phyloP scores from a whole-genome alignment of 257 asterid species.

The Penstemon newberryi region DNA sequence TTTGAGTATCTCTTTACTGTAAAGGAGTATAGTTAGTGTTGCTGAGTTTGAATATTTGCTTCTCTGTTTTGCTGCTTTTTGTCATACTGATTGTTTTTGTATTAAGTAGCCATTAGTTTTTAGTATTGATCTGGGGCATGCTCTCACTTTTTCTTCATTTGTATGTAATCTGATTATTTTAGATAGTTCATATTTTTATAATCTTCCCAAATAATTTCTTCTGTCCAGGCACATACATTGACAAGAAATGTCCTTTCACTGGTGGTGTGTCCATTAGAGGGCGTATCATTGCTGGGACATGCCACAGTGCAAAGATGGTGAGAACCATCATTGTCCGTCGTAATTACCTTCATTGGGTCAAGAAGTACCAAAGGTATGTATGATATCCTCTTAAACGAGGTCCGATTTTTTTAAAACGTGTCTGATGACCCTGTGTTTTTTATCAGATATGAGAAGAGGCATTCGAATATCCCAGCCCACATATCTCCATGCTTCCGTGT shows the following conservation, averaged over 20 bases:
- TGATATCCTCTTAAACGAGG: neutral
- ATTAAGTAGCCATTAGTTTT: no score
- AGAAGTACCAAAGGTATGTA: conserved; percentile 44
- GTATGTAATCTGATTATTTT: neutral
- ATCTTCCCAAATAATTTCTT: neutral
- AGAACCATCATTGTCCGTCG: conserved; percentile 47
- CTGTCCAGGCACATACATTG: conserved; percentile 28
- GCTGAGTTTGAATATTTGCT: no score
- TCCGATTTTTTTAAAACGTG: neutral
- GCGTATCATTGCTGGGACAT: conserved; percentile 43
- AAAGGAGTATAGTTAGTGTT: no score
- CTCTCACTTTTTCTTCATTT: neutral
- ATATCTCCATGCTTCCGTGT: conserved; percentile 37
- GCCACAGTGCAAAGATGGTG: conserved; percentile 50
- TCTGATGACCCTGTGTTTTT: neutral
- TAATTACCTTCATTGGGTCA: conserved; percentile 44
- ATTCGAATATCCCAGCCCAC: conserved; percentile 45
- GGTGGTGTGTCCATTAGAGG: conserved; percentile 38
- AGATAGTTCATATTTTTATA: neutral
- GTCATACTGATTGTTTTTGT: no score
- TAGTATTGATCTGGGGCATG: no score
- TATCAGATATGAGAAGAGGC: conserved; percentile 45
- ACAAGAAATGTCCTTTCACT: conserved; percentile 39
- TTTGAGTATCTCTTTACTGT: no score
- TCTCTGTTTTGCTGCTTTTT: no score